Evolutionary conservation across 164 flowering plant genomes (phyloP).

Genomic region (Taxillus chinensis): DNA sequence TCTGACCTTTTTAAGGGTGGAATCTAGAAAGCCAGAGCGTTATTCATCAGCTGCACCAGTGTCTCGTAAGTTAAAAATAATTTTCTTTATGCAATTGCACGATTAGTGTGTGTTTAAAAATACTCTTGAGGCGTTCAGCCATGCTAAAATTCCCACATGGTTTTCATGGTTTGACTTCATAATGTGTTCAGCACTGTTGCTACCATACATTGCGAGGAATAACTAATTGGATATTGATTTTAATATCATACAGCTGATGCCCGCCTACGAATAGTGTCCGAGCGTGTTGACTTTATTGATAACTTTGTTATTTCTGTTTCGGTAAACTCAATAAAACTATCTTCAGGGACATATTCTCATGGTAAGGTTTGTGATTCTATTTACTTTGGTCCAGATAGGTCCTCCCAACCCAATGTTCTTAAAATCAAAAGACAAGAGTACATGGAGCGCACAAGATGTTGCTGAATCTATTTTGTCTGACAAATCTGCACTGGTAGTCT

Average conservation of each 20-base stretch:
- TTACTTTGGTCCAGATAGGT: slow-evolving; percentile 66
- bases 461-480: slow-evolving; percentile 91
- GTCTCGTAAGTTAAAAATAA: slow-evolving; percentile 56
- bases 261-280: slow-evolving; percentile 92
- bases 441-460: slow-evolving; percentile 87
- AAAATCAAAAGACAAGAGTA: slow-evolving; percentile 63
- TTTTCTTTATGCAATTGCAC: neutral
- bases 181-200: no score
- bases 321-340: slow-evolving; percentile 33
- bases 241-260: slow-evolving; percentile 69
- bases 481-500: slow-evolving; percentile 65
- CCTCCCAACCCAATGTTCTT: slow-evolving; percentile 71
- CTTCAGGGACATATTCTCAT: neutral
- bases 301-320: slow-evolving; percentile 84
- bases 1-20: slow-evolving; percentile 71
- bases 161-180: no score
- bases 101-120: neutral
- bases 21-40: slow-evolving; percentile 95
- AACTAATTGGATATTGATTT: slow-evolving; percentile 1
- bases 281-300: slow-evolving; percentile 83
- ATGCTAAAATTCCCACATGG: no score
- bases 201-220: neutral
- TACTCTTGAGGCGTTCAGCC: neutral
- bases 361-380: slow-evolving; percentile 13
- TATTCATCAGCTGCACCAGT: slow-evolving; percentile 98